A percentile compares a stretch with the other conserved stretches of the same genome.
These are phyloP conservation scores for Forsythia suspensa DNA, from an alignment of 257 asterid genomes.

Conservation along the genomic window DNA sequence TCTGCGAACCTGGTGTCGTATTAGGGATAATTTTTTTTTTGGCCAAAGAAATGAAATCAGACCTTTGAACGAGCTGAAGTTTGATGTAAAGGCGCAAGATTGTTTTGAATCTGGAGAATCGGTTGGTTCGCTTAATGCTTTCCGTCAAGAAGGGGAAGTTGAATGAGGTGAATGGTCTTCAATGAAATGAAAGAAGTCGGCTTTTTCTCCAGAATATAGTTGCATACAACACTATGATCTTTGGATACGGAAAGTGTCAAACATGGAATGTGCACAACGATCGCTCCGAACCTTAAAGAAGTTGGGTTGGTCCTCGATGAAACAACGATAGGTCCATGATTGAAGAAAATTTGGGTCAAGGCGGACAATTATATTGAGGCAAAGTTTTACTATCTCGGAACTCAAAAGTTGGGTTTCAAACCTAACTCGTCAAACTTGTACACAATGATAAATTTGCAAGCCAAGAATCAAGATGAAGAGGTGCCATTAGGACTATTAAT, in stretches of 20 bases:
- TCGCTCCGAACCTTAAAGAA: conserved; percentile 49
- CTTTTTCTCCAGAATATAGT: conserved; percentile 61
- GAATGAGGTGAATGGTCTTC: conserved; percentile 51
- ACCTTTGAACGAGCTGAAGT: no score
- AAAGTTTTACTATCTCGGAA: conserved; percentile 44
- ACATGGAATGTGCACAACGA: conserved; percentile 59
- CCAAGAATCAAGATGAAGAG: conserved; percentile 64
- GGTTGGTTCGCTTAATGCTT: conserved; percentile 87
- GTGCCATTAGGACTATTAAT: conserved; percentile 42
- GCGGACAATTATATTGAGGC: conserved; percentile 52
- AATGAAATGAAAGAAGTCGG: conserved; percentile 62
- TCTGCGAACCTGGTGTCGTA: not conserved
- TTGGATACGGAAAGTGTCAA: conserved; percentile 71
- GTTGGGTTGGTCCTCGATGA: conserved; percentile 71
- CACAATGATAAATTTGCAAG: conserved; percentile 86
- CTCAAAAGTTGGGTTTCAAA: conserved; percentile 61
- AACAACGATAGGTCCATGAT: conserved; percentile 81
- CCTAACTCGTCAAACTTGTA: conserved; percentile 75
- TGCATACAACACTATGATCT: conserved; percentile 85
- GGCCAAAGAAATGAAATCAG: no score
- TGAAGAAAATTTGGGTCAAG: conserved; percentile 97
- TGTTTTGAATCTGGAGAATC: conserved; percentile 65
- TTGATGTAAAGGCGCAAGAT: no score
- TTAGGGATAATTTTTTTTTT: not conserved
- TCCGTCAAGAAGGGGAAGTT: conserved; percentile 87